A percentile compares a stretch with the other conserved stretches of the same genome.
These are phyloP conservation scores for Quercus aquifolioides DNA, from an alignment of 306 rosid species.

Conservation along the genomic window DNA sequence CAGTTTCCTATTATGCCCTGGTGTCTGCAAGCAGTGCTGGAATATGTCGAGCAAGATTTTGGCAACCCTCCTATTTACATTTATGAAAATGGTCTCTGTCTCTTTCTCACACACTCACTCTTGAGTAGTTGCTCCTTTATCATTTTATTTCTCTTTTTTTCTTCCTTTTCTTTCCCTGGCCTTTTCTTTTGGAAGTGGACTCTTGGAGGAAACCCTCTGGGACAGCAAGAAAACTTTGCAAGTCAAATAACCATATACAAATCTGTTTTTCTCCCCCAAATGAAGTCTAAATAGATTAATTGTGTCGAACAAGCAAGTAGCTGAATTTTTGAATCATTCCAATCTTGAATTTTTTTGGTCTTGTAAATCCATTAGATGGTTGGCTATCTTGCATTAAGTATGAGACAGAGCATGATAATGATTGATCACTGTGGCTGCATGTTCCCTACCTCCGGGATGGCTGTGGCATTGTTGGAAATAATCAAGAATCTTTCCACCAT, in stretches of 20 bases:
- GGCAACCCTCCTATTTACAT: slow-evolving; percentile 59
- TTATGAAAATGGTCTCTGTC: slow-evolving; percentile 57
- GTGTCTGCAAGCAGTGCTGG: slow-evolving; percentile 40
- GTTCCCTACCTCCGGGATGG: neutral
- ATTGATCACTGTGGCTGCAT: neutral
- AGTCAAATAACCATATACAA: neutral
- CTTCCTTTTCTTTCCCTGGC: neutral
- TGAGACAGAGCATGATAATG: neutral
- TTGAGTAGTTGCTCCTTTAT: neutral
- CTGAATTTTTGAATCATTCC: neutral
- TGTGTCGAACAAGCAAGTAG: neutral
- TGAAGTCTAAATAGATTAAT: neutral
- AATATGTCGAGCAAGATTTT: slow-evolving; percentile 46
- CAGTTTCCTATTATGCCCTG: slow-evolving; percentile 34
- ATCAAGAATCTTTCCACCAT: neutral
- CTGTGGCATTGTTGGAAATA: neutral
- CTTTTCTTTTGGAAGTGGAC: neutral
- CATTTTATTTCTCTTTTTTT: neutral
- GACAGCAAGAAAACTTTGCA: neutral
- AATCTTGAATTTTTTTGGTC: neutral
- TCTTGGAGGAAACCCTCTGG: neutral
- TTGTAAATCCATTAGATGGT: neutral
- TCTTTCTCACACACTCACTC: slow-evolving; percentile 8
- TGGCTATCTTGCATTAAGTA: neutral
- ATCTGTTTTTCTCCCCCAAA: neutral